Conservation (phyloP, 148 eudicot genomes). For the Simmondsia chinensis region DNA sequence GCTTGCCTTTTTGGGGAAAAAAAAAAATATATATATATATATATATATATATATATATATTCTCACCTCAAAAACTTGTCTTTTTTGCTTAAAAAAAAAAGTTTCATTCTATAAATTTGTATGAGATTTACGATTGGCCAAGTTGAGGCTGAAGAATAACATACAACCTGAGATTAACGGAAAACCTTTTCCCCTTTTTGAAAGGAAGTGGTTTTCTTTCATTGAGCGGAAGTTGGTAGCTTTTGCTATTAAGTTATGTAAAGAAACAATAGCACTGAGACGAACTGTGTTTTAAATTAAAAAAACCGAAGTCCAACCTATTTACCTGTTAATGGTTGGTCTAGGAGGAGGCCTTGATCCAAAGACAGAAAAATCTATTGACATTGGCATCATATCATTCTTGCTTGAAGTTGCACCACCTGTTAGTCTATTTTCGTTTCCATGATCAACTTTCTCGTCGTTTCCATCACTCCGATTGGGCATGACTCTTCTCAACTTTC, state of each 20-base stretch:
- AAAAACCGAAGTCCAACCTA: background rate
- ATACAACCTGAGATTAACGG: too few relatives aligned
- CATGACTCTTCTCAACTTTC: conserved; percentile 83
- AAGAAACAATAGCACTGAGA: background rate
- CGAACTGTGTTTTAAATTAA: background rate
- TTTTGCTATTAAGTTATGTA: background rate
- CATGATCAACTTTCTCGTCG: conserved; percentile 50
- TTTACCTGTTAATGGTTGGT: conserved; percentile 92
- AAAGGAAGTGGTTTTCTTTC: too few relatives aligned
- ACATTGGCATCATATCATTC: conserved; percentile 63
- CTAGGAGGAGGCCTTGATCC: conserved; percentile 67
- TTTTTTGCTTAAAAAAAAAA: too few relatives aligned
- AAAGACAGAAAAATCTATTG: conserved; percentile 77
- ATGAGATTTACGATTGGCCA: too few relatives aligned
- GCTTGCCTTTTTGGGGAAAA: too few relatives aligned
- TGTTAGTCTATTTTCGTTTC: conserved; percentile 35
- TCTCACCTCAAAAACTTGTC: too few relatives aligned
- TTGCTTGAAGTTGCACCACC: conserved; percentile 42
- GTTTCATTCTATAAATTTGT: too few relatives aligned
- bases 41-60: too few relatives aligned
- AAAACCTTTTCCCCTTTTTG: too few relatives aligned
- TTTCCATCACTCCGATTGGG: conserved; percentile 58
- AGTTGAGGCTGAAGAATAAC: too few relatives aligned
- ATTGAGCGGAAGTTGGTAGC: too few relatives aligned
- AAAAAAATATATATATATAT: too few relatives aligned